Conservation (phyloP, 2,329 filamentous ascomycete species). For the Fusarium sp. region DNA sequence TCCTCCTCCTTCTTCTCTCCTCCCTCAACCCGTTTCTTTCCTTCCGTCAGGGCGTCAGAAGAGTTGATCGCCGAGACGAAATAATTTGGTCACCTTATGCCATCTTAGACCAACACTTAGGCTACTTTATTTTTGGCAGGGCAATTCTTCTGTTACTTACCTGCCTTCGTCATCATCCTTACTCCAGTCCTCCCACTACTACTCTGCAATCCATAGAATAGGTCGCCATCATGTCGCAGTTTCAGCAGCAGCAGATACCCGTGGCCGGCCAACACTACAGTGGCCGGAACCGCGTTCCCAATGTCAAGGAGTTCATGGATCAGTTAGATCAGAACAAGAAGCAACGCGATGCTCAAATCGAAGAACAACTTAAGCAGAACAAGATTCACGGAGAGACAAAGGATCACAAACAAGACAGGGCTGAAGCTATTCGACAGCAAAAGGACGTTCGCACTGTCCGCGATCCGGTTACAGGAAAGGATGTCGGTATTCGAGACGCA, state of each 20-base stretch:
- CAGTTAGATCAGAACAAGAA: conserved; percentile 83
- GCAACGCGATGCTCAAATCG: conserved; percentile 77
- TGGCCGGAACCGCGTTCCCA: conserved; percentile 85
- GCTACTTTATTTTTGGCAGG: not conserved
- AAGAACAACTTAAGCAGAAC: conserved; percentile 63
- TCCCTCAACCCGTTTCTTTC: not conserved
- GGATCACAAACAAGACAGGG: conserved; percentile 56
- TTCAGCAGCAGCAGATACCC: conserved; percentile 57
- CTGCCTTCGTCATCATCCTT: not conserved
- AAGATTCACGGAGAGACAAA: conserved; percentile 53
- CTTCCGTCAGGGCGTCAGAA: not conserved
- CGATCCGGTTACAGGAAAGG: conserved; percentile 87
- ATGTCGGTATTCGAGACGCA: conserved; percentile 88
- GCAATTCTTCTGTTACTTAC: not conserved
- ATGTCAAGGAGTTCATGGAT: conserved; percentile 85
- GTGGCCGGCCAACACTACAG: conserved; percentile 78
- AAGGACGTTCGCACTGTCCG: conserved; percentile 77
- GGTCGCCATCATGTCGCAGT: conserved; percentile 50
- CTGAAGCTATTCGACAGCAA: conserved; percentile 50
- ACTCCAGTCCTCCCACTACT: conserved; percentile 8
- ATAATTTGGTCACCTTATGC: not conserved
- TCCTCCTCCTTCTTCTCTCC: not conserved
- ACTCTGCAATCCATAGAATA: not conserved
- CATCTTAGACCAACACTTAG: not conserved
- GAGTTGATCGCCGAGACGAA: not conserved